Percentiles rank a stretch among this genome's conserved stretches.
Evolutionary conservation across 352 stramenopile species (phyloP).

Genomic region (Phytophthora niederhauseri): DNA sequence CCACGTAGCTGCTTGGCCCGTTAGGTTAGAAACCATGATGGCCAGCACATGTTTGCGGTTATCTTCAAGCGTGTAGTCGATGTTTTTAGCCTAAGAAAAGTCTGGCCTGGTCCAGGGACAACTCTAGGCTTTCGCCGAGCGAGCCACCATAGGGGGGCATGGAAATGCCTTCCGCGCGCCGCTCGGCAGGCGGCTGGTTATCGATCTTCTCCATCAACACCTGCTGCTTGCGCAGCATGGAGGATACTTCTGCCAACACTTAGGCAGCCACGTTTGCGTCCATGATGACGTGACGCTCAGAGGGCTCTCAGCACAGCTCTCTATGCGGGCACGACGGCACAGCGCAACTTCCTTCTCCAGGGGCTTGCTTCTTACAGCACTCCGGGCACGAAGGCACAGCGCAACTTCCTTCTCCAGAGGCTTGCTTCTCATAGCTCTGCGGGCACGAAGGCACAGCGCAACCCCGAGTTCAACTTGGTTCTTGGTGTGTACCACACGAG

Average conservation of each 20-base stretch:
- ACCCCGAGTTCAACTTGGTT: background rate
- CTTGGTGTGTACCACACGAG: background rate
- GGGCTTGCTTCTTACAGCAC: too few relatives aligned
- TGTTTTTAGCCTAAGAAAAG: background rate
- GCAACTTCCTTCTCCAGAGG: background rate
- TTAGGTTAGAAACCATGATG: background rate
- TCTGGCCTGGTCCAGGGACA: background rate
- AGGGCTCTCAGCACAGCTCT: background rate
- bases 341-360: background rate
- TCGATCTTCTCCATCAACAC: background rate
- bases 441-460: background rate
- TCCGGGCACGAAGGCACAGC: background rate
- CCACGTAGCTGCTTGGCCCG: background rate
- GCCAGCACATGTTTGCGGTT: background rate
- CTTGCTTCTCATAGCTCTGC: too few relatives aligned
- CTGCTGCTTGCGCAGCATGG: background rate
- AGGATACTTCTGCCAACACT: background rate
- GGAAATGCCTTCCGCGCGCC: background rate
- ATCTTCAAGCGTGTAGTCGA: background rate
- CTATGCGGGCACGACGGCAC: background rate
- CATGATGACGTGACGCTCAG: background rate
- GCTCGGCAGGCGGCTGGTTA: background rate
- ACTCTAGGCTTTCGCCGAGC: background rate
- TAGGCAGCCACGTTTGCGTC: background rate
- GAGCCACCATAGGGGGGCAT: background rate